phyloP scores from a whole-genome alignment of 148 eudicot genomes.

The Polygonum maritimum region DNA sequence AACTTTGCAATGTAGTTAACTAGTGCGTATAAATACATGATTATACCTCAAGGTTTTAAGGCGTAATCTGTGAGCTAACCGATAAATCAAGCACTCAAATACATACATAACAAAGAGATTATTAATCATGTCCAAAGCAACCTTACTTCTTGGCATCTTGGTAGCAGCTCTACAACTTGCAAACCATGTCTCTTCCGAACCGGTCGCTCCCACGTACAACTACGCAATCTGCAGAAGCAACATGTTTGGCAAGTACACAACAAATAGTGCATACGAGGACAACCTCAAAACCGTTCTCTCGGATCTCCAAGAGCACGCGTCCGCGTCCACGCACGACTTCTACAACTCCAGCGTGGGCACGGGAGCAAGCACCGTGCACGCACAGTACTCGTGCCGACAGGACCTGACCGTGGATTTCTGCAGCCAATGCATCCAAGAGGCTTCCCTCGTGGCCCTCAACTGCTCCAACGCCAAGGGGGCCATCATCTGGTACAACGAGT shows the following conservation, averaged over 20 bases:
- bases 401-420: background rate
- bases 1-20: too few species aligned
- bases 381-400: background rate
- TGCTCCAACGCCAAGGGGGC: background rate
- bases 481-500: background rate
- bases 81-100: too few species aligned
- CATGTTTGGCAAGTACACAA: background rate
- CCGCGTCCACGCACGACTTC: background rate
- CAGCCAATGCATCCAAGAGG: background rate
- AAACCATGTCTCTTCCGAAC: background rate
- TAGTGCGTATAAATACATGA: too few species aligned
- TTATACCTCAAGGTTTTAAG: too few species aligned
- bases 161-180: background rate
- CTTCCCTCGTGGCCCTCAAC: background rate
- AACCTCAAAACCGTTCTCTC: background rate
- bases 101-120: too few species aligned
- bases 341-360: background rate
- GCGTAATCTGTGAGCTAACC: too few species aligned
- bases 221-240: background rate
- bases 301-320: background rate
- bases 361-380: background rate
- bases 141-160: background rate
- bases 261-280: background rate
- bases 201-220: background rate
- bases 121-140: background rate